Conservation (phyloP, 805 yeast species). For the Saturnispora saitoi region DNA sequence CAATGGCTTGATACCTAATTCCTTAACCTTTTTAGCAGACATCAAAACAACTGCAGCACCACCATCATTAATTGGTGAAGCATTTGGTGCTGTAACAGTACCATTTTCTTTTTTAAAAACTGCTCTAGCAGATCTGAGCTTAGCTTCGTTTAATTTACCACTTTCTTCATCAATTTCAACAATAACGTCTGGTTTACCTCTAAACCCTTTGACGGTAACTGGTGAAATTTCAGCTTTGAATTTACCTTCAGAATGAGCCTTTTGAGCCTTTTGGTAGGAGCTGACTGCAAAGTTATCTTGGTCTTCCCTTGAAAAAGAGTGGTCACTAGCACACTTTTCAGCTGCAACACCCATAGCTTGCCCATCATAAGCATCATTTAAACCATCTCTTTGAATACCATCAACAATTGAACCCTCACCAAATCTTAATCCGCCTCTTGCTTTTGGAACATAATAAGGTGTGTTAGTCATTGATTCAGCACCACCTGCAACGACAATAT, state of each 20-base stretch:
- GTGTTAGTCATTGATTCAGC: slow-evolving; percentile 96
- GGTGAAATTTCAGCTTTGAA: slow-evolving; percentile 80
- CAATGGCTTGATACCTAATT: slow-evolving; percentile 78
- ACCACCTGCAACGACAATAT: slow-evolving; percentile 93
- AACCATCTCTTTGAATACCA: slow-evolving; percentile 88
- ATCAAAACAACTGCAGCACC: slow-evolving; percentile 91
- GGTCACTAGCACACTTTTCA: slow-evolving; percentile 89
- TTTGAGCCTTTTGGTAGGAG: slow-evolving; percentile 80
- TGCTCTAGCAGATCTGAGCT: slow-evolving; percentile 77
- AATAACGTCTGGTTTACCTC: slow-evolving; percentile 79
- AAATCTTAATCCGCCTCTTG: slow-evolving; percentile 83
- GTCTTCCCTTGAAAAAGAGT: slow-evolving; percentile 66
- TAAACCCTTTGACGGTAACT: slow-evolving; percentile 75
- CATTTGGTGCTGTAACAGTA: slow-evolving; percentile 95
- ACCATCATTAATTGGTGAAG: slow-evolving; percentile 95
- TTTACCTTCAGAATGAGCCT: slow-evolving; percentile 74
- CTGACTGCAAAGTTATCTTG: slow-evolving; percentile 84
- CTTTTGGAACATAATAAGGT: slow-evolving; percentile 83
- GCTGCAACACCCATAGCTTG: slow-evolving; percentile 95
- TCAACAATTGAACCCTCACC: slow-evolving; percentile 78
- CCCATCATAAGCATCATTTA: slow-evolving; percentile 83
- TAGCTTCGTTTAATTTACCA: slow-evolving; percentile 65
- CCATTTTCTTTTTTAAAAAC: slow-evolving; percentile 93
- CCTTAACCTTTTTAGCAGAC: slow-evolving; percentile 75
- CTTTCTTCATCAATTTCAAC: slow-evolving; percentile 80